Evolutionary conservation across 2,329 filamentous ascomycete species (phyloP), one percentile per base, ranked within the genome.

Genomic region (Septoria petroselini): DNA sequence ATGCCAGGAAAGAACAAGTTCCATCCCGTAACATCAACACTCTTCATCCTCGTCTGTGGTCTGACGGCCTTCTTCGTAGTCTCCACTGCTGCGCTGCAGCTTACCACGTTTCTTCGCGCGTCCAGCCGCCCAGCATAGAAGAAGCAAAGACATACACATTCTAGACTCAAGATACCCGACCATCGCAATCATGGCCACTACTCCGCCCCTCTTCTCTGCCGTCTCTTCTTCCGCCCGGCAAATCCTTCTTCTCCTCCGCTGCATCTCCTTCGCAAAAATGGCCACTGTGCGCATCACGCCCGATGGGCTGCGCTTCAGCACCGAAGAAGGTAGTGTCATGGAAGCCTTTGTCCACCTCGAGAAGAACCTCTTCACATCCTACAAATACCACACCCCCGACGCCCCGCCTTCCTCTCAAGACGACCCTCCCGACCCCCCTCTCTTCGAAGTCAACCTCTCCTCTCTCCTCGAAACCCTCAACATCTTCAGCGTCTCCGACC

Each of bases 391-490:
- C 42, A 57, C 74, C 72, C 51, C 73, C 67, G 19, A 60, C 56
- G 71, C 73, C 15, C 71, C 71, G 3, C 35, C 60, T 52, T 54
- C 59, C 57, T 41, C 55, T 47, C 38, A 63, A 58, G 66, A 70
- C 34, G 69, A 76, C 18, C 61, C 70, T 5, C 54, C 66, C 14
- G 65, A 74, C 3, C 76, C 81, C 23, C 84, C 88, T 6, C 81
- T 79, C 43, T 98, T 98, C 66, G 85, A 94, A 65, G 85, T 97
- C 57, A 93, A 90, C 1, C 80, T 98, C 7, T 78, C 85, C 3
- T 88, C 91, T 14, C 79, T 98, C 2, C 81, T 98, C 45, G 93
- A 97, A 71, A 95, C 91, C 0, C 78, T 98, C 6, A 91, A 96
- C 64, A 97, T 98, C 41, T 95, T 98, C 64, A 89, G 89, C 41